Base-by-base conservation (phyloP, 2,329 filamentous ascomycete genomes). In the Trichoderma breve region DNA sequence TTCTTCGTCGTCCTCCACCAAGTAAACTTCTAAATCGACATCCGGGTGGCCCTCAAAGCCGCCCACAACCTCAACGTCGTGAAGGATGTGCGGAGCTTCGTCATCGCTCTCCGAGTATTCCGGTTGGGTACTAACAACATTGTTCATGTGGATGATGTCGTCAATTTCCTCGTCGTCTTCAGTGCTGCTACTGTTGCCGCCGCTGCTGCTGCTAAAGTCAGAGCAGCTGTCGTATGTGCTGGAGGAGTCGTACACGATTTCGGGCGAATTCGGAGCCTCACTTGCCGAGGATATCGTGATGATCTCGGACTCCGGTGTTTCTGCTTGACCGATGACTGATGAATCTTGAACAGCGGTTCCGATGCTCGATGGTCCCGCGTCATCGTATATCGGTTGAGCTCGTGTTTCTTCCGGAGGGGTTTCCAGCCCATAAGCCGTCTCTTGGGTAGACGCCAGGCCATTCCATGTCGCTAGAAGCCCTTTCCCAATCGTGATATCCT, bases 21-120 rank as follows among this genome's bases (percentile, higher is more conserved):
- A 32, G 36, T 76, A 81, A 0, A 81, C 73, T 34, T 80, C 78
- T 15, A 82, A 72, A 57, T 81, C 79, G 24, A 79, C 75, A 2
- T 71, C 58, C 1, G 55, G 24, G 3, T 58, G 43, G 0, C 32
- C 65, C 1, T 63, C 47, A 21, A 72, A 28, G 2, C 65, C 51
- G 1, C 75, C 76, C 1, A 76, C 53, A 0, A 81, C 43, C 14
- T 79, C 71, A 14, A 78, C 79, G 30, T 76, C 76, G 70, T 79
- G 75, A 12, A 81, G 60, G 4, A 81, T 71, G 63, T 80, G 78
- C 3, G 74, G 74, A 6, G 72, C 70, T 1, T 64, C 43, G 4
- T 57, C 64, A 7, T 72, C 71, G 14, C 51, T 58, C 3, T 76
- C 77, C 4, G 75, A 74, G 18, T 75, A 77, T 3, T 71, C 67